A percentile compares a stretch with the other conserved stretches of the same genome.
Conservation (phyloP, 2,329 filamentous ascomycete species). For the Calonectria leucothoes region DNA sequence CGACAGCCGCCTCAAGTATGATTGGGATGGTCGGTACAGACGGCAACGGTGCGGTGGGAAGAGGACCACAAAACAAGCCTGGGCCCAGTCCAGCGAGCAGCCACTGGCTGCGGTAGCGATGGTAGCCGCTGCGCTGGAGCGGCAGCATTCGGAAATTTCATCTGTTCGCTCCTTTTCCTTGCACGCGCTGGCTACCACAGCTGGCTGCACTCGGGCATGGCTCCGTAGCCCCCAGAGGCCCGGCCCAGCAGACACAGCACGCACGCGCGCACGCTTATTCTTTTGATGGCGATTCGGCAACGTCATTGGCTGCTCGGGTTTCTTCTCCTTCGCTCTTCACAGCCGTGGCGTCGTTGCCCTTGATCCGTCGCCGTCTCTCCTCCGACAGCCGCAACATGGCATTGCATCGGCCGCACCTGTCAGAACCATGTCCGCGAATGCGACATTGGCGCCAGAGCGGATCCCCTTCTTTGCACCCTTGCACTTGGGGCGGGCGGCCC, state of each 20-base stretch:
- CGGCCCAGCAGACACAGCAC: not conserved
- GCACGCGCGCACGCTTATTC: not conserved
- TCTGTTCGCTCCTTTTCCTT: not conserved
- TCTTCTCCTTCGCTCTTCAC: not conserved
- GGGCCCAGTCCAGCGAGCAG: conserved; percentile 14
- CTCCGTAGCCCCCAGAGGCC: not conserved
- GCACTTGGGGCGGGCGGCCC: no score
- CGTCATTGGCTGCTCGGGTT: not conserved
- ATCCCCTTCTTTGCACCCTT: not conserved
- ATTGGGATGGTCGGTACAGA: conserved; percentile 36
- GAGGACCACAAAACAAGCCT: conserved; percentile 17
- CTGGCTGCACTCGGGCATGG: not conserved
- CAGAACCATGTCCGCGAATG: conserved; percentile 13
- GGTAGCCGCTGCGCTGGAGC: not conserved
- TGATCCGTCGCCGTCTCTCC: conserved; percentile 12
- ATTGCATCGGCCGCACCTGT: conserved; percentile 9
- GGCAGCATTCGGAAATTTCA: conserved; percentile 23
- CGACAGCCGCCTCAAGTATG: conserved; percentile 30
- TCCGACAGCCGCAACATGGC: conserved; percentile 20
- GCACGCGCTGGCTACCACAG: not conserved
- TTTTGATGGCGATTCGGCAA: no score
- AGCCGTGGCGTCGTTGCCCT: conserved; percentile 1
- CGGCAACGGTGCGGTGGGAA: conserved; percentile 27
- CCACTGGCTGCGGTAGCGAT: conserved; percentile 1
- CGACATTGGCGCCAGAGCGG: conserved; percentile 18